These are phyloP conservation scores for Cryptosporidium viatorum DNA, from an alignment of 169 alveolate genomes.

Conservation along the genomic window DNA sequence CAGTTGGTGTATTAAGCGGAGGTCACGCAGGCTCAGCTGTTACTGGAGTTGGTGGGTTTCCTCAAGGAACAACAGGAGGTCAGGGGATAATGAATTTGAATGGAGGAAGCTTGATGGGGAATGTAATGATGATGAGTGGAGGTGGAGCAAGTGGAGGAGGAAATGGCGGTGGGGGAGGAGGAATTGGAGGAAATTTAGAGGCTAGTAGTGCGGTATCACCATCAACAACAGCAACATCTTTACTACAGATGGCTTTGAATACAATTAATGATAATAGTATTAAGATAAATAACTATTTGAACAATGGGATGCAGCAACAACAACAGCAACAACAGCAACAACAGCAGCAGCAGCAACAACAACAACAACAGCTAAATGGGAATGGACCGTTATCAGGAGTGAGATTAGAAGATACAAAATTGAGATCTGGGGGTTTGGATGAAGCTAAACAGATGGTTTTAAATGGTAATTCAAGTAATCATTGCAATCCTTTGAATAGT, in stretches of 20 bases:
- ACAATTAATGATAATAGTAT: constrained; percentile 58
- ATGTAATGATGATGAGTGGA: constrained; percentile 16
- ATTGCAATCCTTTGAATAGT: not conserved
- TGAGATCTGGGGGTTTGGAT: not conserved
- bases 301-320: not conserved
- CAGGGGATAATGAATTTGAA: constrained; percentile 3
- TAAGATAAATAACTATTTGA: constrained; percentile 20
- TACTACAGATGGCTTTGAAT: constrained; percentile 57
- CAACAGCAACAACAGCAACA: too few species aligned
- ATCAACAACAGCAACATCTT: constrained; percentile 32
- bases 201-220: not conserved
- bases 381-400: not conserved
- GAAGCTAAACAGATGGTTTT: not conserved
- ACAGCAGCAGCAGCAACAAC: not conserved
- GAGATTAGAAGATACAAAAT: not conserved
- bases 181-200: constrained; percentile 6
- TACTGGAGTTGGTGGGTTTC: not conserved
- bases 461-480: not conserved
- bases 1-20: not conserved
- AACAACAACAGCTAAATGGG: not conserved
- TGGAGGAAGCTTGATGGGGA: constrained; percentile 25
- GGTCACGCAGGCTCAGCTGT: not conserved
- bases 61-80: not conserved
- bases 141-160: not conserved
- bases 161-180: not conserved